These are phyloP conservation scores for Phytophthora lateralis DNA, from an alignment of 352 stramenopile species.

Conservation along the genomic window DNA sequence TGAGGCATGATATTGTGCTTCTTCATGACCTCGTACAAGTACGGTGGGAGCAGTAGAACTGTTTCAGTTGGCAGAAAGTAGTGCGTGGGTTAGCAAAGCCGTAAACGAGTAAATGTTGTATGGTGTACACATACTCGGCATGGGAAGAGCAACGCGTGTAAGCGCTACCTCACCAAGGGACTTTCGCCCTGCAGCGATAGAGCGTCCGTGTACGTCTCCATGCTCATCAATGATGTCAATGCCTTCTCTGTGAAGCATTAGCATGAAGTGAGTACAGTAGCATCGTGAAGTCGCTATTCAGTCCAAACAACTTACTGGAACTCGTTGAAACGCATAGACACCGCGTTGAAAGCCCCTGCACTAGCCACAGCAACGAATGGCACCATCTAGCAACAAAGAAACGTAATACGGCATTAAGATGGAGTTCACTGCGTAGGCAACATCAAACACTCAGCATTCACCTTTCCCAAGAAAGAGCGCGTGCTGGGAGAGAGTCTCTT, in stretches of 20 bases:
- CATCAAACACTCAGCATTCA: conserved; percentile 17
- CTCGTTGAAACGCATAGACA: conserved; percentile 91
- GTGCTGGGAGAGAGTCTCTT: conserved; percentile 71
- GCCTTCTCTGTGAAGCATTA: conserved; percentile 53
- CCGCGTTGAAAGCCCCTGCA: conserved; percentile 84
- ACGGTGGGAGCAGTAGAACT: conserved; percentile 84
- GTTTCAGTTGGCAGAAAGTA: conserved; percentile 5
- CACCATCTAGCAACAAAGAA: conserved; percentile 63
- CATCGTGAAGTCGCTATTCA: background rate
- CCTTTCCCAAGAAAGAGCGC: conserved; percentile 69
- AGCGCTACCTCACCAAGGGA: conserved; percentile 82
- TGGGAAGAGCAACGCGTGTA: conserved; percentile 76
- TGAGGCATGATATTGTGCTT: conserved; percentile 77
- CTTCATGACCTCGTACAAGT: conserved; percentile 81
- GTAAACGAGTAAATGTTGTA: conserved; percentile 2
- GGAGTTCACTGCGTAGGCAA: background rate
- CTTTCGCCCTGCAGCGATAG: conserved; percentile 75
- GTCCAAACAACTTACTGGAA: conserved; percentile 58
- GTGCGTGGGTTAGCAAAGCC: background rate
- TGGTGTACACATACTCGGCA: conserved; percentile 64
- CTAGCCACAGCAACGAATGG: conserved; percentile 85
- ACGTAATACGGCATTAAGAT: background rate
- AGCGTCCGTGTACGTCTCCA: conserved; percentile 78
- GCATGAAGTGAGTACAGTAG: conserved; percentile 4
- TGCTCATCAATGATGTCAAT: conserved; percentile 88